Conservation (phyloP, 2,329 filamentous ascomycete species). For the Onygenales sp. region DNA sequence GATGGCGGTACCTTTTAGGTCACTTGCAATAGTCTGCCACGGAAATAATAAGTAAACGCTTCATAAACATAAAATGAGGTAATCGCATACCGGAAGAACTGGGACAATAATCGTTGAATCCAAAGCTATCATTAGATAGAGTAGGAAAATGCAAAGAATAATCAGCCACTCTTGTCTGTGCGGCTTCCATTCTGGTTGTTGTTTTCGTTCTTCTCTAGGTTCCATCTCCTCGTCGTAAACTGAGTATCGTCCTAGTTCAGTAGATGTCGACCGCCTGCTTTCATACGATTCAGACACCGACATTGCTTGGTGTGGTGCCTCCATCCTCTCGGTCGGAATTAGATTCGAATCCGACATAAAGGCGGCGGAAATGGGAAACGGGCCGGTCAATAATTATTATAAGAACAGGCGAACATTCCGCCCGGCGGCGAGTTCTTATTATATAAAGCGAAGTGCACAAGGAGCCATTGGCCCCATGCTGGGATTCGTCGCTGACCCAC, state of each 20-base stretch:
- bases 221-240: neutral
- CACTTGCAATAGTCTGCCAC: slow-evolving; percentile 32
- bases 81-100: neutral
- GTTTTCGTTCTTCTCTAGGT: neutral
- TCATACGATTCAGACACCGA: neutral
- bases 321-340: neutral
- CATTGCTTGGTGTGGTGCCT: neutral
- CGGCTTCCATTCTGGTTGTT: neutral
- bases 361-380: too few relatives aligned
- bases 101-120: slow-evolving; percentile 4
- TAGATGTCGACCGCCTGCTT: neutral
- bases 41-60: neutral
- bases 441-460: too few relatives aligned
- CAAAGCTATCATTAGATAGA: slow-evolving; percentile 3
- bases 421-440: too few relatives aligned
- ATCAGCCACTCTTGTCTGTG: slow-evolving; percentile 1
- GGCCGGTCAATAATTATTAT: too few relatives aligned
- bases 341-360: neutral
- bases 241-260: neutral
- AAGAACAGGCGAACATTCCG: too few relatives aligned
- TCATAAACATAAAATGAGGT: neutral
- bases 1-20: slow-evolving; percentile 40
- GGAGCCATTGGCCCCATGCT: too few relatives aligned
- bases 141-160: slow-evolving; percentile 1
- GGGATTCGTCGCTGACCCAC: too few relatives aligned